Conservation (phyloP, 78 protist species). For the Dictyostelium intermedium region DNA sequence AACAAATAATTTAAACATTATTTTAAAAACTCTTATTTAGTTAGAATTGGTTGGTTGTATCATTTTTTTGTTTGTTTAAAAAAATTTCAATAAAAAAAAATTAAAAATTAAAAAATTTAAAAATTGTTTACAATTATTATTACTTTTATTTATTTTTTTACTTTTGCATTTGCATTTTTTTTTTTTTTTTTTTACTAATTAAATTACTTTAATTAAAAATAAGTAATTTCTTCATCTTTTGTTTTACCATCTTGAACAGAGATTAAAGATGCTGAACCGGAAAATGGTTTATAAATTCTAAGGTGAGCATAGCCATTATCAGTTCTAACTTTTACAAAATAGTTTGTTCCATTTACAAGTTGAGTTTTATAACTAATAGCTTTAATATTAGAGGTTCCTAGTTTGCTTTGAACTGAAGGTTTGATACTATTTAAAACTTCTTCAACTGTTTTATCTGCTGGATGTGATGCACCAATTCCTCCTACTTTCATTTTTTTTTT, state of each 20-base stretch:
- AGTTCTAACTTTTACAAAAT: conserved; percentile 31
- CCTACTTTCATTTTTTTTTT: background rate
- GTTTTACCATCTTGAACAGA: background rate
- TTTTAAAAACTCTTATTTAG: too few relatives aligned
- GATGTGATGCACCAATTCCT: background rate
- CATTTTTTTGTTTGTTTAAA: too few relatives aligned
- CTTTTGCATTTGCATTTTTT: too few relatives aligned
- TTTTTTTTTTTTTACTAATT: too few relatives aligned
- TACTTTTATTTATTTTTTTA: too few relatives aligned
- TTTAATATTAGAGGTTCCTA: background rate
- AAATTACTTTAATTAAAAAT: background rate
- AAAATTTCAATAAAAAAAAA: too few relatives aligned
- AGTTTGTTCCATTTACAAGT: conserved; percentile 33
- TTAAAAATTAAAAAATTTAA: too few relatives aligned
- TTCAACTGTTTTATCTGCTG: background rate
- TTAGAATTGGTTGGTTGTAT: too few relatives aligned
- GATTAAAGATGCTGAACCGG: background rate
- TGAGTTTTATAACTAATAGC: background rate
- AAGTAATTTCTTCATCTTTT: background rate
- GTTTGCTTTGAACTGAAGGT: background rate
- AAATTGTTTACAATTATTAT: too few relatives aligned
- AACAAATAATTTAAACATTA: too few relatives aligned
- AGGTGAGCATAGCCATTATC: conserved; percentile 21
- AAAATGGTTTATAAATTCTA: background rate
- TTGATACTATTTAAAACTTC: background rate